A percentile compares a stretch with the other conserved stretches of the same genome.
Evolutionary conservation across 192 early-diverging fungal species (phyloP).

Genomic region (Helicostylum pulchrum): DNA sequence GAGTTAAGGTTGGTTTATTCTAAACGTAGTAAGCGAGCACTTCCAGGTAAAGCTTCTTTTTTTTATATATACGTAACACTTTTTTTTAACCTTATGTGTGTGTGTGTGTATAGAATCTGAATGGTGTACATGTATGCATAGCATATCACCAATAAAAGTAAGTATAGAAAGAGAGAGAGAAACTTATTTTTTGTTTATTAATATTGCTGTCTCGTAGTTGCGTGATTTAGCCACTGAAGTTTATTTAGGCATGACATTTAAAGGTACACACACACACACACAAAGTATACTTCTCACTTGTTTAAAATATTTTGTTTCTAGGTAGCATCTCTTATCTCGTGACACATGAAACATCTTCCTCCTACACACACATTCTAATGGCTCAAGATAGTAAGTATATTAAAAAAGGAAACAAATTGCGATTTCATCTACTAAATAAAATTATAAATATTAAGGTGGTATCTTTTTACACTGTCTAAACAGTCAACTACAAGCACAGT

Average conservation of each 20-base stretch:
- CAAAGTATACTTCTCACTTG: neutral
- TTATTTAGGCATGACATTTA: slow-evolving; percentile 22
- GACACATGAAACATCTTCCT: slow-evolving; percentile 11
- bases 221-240: slow-evolving; percentile 13
- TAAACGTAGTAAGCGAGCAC: slow-evolving; percentile 18
- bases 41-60: slow-evolving; percentile 14
- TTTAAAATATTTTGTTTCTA: neutral
- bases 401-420: neutral
- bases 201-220: neutral
- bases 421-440: no score
- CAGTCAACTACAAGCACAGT: slow-evolving; percentile 2
- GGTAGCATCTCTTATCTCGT: slow-evolving; percentile 21
- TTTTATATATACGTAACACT: neutral
- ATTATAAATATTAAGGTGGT: neutral
- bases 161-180: neutral
- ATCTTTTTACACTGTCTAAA: slow-evolving; percentile 11
- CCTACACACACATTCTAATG: slow-evolving; percentile 17
- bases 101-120: slow-evolving; percentile 7
- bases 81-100: neutral
- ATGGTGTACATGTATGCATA: slow-evolving; percentile 26
- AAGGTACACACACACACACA: neutral
- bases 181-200: neutral
- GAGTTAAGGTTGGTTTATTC: slow-evolving; percentile 7
- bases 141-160: slow-evolving; percentile 16
- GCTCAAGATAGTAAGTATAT: slow-evolving; percentile 17